phyloP scores from a whole-genome alignment of 2,329 filamentous ascomycete species.

The Diplocarpon mali region DNA sequence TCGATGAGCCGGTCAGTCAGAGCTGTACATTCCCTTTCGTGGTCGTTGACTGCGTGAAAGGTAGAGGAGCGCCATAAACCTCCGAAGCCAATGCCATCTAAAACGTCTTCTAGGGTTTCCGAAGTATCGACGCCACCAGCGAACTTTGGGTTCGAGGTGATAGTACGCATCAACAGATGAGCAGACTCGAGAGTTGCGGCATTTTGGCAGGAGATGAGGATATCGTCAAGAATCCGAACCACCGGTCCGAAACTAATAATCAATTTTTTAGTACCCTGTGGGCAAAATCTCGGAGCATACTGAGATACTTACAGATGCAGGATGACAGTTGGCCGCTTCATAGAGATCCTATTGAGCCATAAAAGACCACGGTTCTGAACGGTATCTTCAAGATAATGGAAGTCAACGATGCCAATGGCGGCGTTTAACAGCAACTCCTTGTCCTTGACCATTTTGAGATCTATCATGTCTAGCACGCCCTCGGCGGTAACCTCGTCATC shows the following conservation, averaged over 20 bases:
- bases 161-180: slow-evolving; percentile 46
- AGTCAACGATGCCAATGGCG: slow-evolving; percentile 55
- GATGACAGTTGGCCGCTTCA: slow-evolving; percentile 43
- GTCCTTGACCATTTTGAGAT: slow-evolving; percentile 40
- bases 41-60: slow-evolving; percentile 24
- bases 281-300: neutral
- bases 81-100: slow-evolving; percentile 51
- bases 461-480: slow-evolving; percentile 32
- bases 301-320: slow-evolving; percentile 42
- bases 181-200: slow-evolving; percentile 47
- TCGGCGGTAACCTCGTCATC: slow-evolving; percentile 31
- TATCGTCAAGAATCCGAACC: slow-evolving; percentile 46
- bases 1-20: slow-evolving; percentile 18
- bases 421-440: slow-evolving; percentile 52
- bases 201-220: slow-evolving; percentile 50
- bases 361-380: slow-evolving; percentile 47
- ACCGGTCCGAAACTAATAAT: slow-evolving; percentile 42
- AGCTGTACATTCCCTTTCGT: slow-evolving; percentile 25
- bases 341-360: slow-evolving; percentile 49
- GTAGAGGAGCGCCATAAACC: slow-evolving; percentile 44
- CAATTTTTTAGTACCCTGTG: slow-evolving; percentile 6
- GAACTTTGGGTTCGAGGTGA: slow-evolving; percentile 44
- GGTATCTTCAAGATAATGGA: slow-evolving; percentile 50
- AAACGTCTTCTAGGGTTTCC: slow-evolving; percentile 38
- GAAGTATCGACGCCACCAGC: slow-evolving; percentile 36